Percentiles rank a stretch among this genome's conserved stretches.
Evolutionary conservation across 2,329 filamentous ascomycete species (phyloP).

Genomic region (Ceratocystis albifundus): DNA sequence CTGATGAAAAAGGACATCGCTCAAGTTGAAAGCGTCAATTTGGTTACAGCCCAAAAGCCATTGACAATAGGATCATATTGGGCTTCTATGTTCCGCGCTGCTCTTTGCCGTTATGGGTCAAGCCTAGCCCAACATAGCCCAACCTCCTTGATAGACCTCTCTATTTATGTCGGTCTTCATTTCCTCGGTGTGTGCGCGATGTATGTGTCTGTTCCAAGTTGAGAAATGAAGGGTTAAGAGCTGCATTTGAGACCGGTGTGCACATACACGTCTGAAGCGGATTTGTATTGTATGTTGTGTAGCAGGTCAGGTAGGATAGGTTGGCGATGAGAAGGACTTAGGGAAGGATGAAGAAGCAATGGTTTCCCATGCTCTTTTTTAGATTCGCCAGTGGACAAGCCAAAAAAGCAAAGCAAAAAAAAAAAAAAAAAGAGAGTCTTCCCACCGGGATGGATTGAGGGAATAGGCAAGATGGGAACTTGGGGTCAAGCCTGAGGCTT

Average conservation of each 20-base stretch:
- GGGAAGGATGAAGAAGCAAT: slow-evolving; percentile 10
- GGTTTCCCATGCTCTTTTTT: slow-evolving; percentile 1
- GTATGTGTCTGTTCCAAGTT: background rate
- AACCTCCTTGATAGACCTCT: background rate
- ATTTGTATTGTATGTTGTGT: background rate
- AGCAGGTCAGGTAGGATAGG: background rate
- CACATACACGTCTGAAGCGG: background rate
- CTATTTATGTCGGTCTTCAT: background rate
- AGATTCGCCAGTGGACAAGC: background rate
- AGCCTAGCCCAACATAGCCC: background rate
- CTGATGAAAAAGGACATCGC: background rate
- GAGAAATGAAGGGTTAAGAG: slow-evolving; percentile 6
- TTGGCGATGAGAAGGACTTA: background rate
- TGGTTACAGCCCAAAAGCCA: slow-evolving; percentile 5
- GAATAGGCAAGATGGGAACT: slow-evolving; percentile 11
- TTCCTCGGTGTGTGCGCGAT: background rate
- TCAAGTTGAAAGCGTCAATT: slow-evolving; percentile 2
- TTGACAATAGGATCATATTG: background rate
- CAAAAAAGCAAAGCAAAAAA: too few relatives aligned
- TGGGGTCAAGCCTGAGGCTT: background rate
- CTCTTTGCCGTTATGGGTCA: background rate
- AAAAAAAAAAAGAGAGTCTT: background rate
- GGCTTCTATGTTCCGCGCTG: background rate
- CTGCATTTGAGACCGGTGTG: background rate
- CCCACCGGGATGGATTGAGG: slow-evolving; percentile 22